Evolutionary conservation across 1,284 basidiomycete genomes (phyloP).

Genomic region (Cerrena zonata): DNA sequence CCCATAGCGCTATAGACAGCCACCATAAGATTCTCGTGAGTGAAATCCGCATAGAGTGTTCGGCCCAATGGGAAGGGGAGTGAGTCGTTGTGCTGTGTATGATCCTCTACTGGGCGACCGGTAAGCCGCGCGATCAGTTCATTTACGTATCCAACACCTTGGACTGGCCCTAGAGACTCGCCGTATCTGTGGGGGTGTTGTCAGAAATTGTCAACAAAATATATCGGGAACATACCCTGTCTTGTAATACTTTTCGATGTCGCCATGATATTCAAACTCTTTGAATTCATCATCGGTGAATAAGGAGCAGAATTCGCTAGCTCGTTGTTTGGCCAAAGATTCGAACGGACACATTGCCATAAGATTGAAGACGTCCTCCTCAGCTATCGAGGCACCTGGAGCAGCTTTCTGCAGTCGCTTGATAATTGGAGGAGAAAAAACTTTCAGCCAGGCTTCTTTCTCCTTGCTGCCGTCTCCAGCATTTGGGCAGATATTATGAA

Average conservation of each 20-base stretch:
- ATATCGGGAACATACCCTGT: conserved; percentile 45
- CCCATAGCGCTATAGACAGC: conserved; percentile 70
- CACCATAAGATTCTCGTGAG: conserved; percentile 78
- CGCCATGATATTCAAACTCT: conserved; percentile 64
- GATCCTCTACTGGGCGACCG: conserved; percentile 51
- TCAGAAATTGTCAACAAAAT: neutral
- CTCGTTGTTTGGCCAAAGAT: conserved; percentile 43
- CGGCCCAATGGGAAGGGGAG: conserved; percentile 74
- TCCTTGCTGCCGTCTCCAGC: conserved; percentile 42
- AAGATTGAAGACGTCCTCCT: conserved; percentile 53
- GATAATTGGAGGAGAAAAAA: conserved; percentile 52
- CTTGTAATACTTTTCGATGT: conserved; percentile 74
- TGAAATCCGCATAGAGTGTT: conserved; percentile 68
- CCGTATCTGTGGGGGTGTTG: conserved; percentile 47
- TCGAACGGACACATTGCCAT: conserved; percentile 78
- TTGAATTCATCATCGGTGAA: conserved; percentile 61
- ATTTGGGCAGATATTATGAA: conserved; percentile 65
- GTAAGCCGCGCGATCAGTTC: conserved; percentile 77
- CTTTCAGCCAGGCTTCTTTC: conserved; percentile 47
- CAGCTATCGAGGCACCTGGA: conserved; percentile 54
- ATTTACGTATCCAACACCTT: conserved; percentile 79
- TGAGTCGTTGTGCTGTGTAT: conserved; percentile 72
- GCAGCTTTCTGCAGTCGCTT: conserved; percentile 54
- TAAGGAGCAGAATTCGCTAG: conserved; percentile 66
- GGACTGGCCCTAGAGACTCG: conserved; percentile 58